phyloP scores from a whole-genome alignment of 106 monocot species.

The Chionographis japonica region DNA sequence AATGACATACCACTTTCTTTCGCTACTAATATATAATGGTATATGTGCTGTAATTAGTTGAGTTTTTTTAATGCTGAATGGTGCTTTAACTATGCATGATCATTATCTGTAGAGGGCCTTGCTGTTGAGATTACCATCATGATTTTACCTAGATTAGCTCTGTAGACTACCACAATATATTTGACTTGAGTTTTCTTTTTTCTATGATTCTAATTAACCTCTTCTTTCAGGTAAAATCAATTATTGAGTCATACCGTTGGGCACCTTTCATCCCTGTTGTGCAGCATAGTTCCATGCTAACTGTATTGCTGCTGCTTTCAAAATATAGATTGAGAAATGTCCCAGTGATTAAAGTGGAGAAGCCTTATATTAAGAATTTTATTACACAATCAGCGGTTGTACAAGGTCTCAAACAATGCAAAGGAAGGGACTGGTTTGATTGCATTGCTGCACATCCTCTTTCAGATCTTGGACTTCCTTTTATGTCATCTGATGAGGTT shows the following conservation, averaged over 20 bases:
- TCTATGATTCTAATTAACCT: neutral
- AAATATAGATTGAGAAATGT: conserved; percentile 92
- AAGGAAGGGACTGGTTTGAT: conserved; percentile 92
- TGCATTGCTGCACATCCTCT: conserved; percentile 62
- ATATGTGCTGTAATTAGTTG: too few relatives aligned
- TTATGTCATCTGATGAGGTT: conserved; percentile 84
- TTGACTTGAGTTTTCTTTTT: too few relatives aligned
- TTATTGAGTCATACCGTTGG: conserved; percentile 64
- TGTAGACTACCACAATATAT: too few relatives aligned
- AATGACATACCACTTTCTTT: too few relatives aligned
- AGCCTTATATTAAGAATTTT: conserved; percentile 67
- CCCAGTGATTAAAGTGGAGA: conserved; percentile 65
- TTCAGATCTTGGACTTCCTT: conserved; percentile 89
- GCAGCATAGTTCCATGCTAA: conserved; percentile 78
- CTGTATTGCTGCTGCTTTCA: conserved; percentile 81
- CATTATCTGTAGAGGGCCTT: too few relatives aligned
- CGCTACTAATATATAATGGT: too few relatives aligned
- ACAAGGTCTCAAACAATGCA: conserved; percentile 68
- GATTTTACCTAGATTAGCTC: too few relatives aligned
- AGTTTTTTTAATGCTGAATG: too few relatives aligned
- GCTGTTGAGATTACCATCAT: too few relatives aligned
- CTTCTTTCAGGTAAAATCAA: conserved; percentile 54
- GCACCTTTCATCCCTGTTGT: conserved; percentile 83
- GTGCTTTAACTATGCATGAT: too few relatives aligned
- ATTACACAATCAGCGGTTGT: conserved; percentile 92